Base-by-base conservation (phyloP, 2,329 filamentous ascomycete genomes). In the Thyridium curvatum region DNA sequence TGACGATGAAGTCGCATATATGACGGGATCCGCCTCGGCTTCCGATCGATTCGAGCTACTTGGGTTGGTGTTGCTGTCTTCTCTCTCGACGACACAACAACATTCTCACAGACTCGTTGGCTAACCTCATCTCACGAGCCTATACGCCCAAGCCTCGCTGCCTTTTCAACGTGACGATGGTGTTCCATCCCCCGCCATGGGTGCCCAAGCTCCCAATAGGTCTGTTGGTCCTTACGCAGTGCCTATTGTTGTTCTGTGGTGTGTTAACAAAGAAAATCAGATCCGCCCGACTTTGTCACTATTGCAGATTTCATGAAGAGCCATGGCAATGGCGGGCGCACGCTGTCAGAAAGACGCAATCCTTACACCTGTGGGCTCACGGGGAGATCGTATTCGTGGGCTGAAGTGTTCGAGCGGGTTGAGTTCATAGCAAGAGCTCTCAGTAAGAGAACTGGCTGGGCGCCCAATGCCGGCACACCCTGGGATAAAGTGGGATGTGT, bases 241-340 rank as follows among this genome's bases (percentile, higher is more conserved):
- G 17, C 16, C 9, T 18, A 34, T 14, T 41, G 34, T n/a, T n/a
- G n/a, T n/a, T n/a, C n/a, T n/a, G n/a, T n/a, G 35, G 29, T n/a
- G 10, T 12, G 29, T 17, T 42, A 18, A n/a, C 14, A 32, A 29
- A 32, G 4, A 32, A 6, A 26, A 26, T 26, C 56, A 61, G 73
- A 82, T 28, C 69, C 82, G 9, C 86, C 86, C 13, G 86, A 93
- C 58, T 78, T 78, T 21, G 72, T 94, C 49, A 72, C 86, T 5
- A 72, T 94, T 41, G 73, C 74, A 47, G 79, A 91, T 37, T 94
- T 94, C 60, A 81, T 94, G 66, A 68, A 76, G 44, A 82, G 86
- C 15, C 21, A 26, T 26, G 21, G 21, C 10, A 26, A 26, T 10
- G 21, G 21, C 10, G 21, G 21, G 21, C 21, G 21, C 10, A 6